These are phyloP conservation scores for Amanita molliuscula DNA, from an alignment of 768 basidiomycete genomes.

Conservation along the genomic window DNA sequence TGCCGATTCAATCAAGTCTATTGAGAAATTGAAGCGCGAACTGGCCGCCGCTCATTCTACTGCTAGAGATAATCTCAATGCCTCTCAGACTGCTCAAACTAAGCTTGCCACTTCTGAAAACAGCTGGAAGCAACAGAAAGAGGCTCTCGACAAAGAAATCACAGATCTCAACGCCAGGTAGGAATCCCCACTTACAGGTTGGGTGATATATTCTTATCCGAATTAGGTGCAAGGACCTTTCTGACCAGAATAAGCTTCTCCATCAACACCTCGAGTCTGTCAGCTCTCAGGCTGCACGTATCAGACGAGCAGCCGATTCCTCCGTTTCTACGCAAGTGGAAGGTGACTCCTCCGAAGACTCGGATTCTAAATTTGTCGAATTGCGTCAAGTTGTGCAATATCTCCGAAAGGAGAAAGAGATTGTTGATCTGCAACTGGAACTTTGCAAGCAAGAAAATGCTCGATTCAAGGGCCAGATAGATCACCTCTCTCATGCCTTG, in stretches of 20 bases:
- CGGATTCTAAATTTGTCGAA: conserved; percentile 59
- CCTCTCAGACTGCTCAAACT: conserved; percentile 64
- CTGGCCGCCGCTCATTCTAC: conserved; percentile 39
- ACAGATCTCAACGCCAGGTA: conserved; percentile 63
- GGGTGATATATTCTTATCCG: background rate
- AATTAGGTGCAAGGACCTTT: conserved; percentile 60
- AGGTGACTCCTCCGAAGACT: conserved; percentile 35
- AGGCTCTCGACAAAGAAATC: conserved; percentile 69
- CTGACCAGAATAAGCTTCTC: conserved; percentile 64
- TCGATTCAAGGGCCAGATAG: conserved; percentile 65
- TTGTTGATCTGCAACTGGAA: conserved; percentile 80
- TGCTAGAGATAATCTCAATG: conserved; percentile 47
- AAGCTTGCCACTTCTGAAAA: conserved; percentile 62
- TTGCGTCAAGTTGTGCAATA: conserved; percentile 73
- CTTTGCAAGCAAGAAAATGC: conserved; percentile 67
- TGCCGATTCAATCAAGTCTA: conserved; percentile 72
- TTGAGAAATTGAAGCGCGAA: conserved; percentile 56
- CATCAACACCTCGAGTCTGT: conserved; percentile 82
- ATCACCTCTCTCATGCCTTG: conserved; percentile 58
- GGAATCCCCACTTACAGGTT: conserved; percentile 9
- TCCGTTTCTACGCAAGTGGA: conserved; percentile 31
- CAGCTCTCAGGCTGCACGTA: conserved; percentile 73
- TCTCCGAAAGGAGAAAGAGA: conserved; percentile 85
- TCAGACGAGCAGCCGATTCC: conserved; percentile 58
- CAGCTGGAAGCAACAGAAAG: conserved; percentile 77